A percentile compares a stretch with the other conserved stretches of the same genome.
These are phyloP conservation scores for Eruca vesicaria DNA, from an alignment of 441 rosid genomes.

Conservation along the genomic window DNA sequence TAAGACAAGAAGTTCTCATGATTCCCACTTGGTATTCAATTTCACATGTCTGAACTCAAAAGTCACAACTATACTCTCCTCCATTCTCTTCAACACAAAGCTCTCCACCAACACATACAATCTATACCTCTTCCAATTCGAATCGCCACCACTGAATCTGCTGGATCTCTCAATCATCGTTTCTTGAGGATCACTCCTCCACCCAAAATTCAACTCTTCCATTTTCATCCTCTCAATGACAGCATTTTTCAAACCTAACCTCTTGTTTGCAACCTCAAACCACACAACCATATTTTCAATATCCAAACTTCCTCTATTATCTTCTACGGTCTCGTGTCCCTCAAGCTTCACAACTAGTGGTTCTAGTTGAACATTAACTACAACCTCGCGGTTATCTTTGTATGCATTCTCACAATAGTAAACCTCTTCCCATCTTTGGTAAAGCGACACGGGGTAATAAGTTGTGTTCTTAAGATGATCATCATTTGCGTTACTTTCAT, in stretches of 20 bases:
- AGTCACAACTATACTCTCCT: not conserved
- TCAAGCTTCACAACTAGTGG: not conserved
- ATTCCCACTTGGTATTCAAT: not conserved
- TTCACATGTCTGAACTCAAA: not conserved
- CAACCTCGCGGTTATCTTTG: not conserved
- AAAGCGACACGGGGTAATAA: slow-evolving; percentile 49
- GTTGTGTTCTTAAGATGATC: slow-evolving; percentile 47
- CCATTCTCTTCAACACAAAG: not conserved
- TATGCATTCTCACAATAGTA: slow-evolving; percentile 28
- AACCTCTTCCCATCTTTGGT: slow-evolving; percentile 55
- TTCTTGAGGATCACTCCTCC: not conserved
- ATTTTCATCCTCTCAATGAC: not conserved
- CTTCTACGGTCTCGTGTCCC: not conserved
- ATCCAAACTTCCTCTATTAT: not conserved
- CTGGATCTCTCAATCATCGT: not conserved
- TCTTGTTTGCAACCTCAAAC: not conserved
- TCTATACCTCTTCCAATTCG: not conserved
- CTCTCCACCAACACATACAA: not conserved
- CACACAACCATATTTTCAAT: not conserved
- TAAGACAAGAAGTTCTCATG: not conserved
- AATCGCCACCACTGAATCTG: not conserved
- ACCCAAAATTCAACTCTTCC: not conserved
- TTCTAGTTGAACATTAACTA: not conserved
- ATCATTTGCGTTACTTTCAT: slow-evolving; percentile 37
- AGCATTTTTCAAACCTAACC: not conserved